Base-by-base conservation (phyloP, 495 filamentous ascomycete genomes). In the Tuber umbilicatum region DNA sequence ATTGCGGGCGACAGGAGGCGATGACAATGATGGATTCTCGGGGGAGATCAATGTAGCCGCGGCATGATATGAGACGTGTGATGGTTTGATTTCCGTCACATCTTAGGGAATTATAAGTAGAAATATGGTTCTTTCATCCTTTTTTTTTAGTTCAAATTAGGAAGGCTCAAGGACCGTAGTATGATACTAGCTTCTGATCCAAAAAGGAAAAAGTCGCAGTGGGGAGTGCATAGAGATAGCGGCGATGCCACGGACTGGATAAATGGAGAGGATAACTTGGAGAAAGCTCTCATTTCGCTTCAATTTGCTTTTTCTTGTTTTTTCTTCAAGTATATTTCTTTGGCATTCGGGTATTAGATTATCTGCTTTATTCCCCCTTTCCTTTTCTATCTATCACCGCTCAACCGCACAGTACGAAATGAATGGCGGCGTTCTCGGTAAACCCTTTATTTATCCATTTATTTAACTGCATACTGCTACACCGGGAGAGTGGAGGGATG, bases 1-100 rank as follows among this genome's bases (percentile, higher is more conserved):
- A 69, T 74, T 72, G 79, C 79, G 23, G 79, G 79, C 12, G 78
- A 81, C 71, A 80, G 79, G 73, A 80, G 79, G 67, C 78, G 78
- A 47, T 81, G 73, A 79, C 70, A 74, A 31, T 64, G 55, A 35
- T 31, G 19, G 55, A 64, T 31, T 17, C 55, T 64, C 35, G 55
- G 38, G 38, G 70, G 38, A 64, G 55, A 64, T 35, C 14, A 64
- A 64, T 16, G 14, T 60, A 27, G n/a, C 50, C 50, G 12, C 16
- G 50, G n/a, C 23, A 19, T 76, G 70, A 43, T 50, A 50, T 45
- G 55, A 43, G 55, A 39, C 37, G 68, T 69, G 42, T 47, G 47
- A 10, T 23, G 72, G 35, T 45, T 50, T 17, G 72, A 69, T 71
- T 74, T 73, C 69, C 69, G 60, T 73, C 50, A n/a, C 23, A 69